phyloP scores from a whole-genome alignment of 768 basidiomycete species.

The Royoungia palumana region DNA sequence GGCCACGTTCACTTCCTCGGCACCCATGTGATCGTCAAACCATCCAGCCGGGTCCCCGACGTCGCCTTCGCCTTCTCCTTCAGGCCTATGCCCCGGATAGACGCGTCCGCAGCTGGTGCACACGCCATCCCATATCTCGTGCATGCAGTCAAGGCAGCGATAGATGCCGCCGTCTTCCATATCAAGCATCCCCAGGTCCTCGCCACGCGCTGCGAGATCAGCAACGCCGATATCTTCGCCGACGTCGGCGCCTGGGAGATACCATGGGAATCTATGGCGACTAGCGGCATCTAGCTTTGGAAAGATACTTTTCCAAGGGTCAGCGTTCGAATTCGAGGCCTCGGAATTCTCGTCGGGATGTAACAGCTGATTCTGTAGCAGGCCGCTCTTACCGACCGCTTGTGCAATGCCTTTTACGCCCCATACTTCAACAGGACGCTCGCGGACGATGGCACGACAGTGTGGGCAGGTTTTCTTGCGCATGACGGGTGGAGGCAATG shows the following conservation, averaged over 20 bases:
- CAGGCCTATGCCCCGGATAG: slow-evolving; percentile 51
- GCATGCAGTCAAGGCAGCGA: slow-evolving; percentile 71
- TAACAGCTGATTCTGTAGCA: slow-evolving; percentile 33
- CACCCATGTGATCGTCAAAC: slow-evolving; percentile 38
- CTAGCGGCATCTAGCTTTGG: slow-evolving; percentile 15
- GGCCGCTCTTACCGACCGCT: slow-evolving; percentile 49
- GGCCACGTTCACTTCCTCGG: slow-evolving; percentile 27
- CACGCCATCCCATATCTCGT: slow-evolving; percentile 70
- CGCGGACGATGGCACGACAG: slow-evolving; percentile 42
- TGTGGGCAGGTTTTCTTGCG: slow-evolving; percentile 44
- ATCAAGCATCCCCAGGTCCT: slow-evolving; percentile 63
- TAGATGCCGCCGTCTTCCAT: slow-evolving; percentile 74
- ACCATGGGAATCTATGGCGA: slow-evolving; percentile 21
- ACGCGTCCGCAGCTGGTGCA: slow-evolving; percentile 60
- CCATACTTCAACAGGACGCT: slow-evolving; percentile 48
- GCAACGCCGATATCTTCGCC: slow-evolving; percentile 17
- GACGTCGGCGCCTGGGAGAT: slow-evolving; percentile 19
- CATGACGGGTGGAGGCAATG: slow-evolving; percentile 24
- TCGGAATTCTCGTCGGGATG: slow-evolving; percentile 28
- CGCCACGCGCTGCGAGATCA: slow-evolving; percentile 21
- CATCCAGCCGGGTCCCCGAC: slow-evolving; percentile 32
- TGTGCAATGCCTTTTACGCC: slow-evolving; percentile 46
- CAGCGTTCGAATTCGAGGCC: slow-evolving; percentile 28
- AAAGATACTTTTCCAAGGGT: slow-evolving; percentile 72
- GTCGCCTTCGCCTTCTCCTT: slow-evolving; percentile 24